These are phyloP conservation scores for Didymella pomorum DNA, from an alignment of 2,329 filamentous ascomycete genomes.

Conservation along the genomic window DNA sequence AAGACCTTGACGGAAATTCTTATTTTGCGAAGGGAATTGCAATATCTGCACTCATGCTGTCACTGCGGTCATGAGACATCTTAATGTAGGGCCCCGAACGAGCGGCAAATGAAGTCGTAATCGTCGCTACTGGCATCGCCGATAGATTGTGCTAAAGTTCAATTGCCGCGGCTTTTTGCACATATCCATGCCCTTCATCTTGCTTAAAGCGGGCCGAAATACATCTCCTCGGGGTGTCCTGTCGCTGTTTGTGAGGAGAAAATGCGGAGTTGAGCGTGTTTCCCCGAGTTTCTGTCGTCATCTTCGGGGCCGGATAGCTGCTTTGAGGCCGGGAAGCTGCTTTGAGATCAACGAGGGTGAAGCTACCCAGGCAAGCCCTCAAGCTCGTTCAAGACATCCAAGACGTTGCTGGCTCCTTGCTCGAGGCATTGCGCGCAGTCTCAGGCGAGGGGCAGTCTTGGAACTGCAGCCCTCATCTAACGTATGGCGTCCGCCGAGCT, in stretches of 20 bases:
- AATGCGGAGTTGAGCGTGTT: constrained; percentile 16
- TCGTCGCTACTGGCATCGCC: constrained; percentile 4
- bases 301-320: constrained; percentile 1
- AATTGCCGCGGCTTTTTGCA: constrained; percentile 17
- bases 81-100: constrained; percentile 2
- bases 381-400: constrained; percentile 17
- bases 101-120: constrained; percentile 11
- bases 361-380: constrained; percentile 15
- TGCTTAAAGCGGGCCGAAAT: constrained; percentile 18
- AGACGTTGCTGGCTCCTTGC: constrained; percentile 5
- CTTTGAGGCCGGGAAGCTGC: constrained; percentile 4
- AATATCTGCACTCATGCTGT: constrained; percentile 3
- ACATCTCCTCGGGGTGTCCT: constrained; percentile 9
- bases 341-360: constrained; percentile 2
- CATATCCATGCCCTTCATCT: constrained; percentile 6
- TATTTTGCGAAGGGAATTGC: not conserved
- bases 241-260: constrained; percentile 15
- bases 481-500: constrained; percentile 20
- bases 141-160: constrained; percentile 10
- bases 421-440: constrained; percentile 10
- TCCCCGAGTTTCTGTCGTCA: constrained; percentile 7
- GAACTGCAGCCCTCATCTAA: constrained; percentile 15
- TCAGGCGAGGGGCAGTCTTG: constrained; percentile 17
- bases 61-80: not conserved
- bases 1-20: constrained; percentile 9